Conservation (phyloP, 2,329 filamentous ascomycete species). For the Beauveria rudraprayagi region DNA sequence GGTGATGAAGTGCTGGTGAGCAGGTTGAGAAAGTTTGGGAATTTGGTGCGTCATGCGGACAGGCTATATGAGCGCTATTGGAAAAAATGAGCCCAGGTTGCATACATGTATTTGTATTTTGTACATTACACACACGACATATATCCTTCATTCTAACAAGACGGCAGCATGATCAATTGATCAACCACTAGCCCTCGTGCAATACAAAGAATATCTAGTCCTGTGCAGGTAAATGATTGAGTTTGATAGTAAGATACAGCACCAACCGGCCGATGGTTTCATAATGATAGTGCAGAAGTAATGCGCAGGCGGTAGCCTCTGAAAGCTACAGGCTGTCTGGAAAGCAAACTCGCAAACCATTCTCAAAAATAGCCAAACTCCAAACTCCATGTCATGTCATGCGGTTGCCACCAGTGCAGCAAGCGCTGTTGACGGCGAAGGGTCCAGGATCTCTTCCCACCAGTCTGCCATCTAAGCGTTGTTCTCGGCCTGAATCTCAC, state of each 20-base stretch:
- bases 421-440: neutral
- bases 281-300: neutral
- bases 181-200: neutral
- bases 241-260: neutral
- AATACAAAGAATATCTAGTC: neutral
- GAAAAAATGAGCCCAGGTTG: neutral
- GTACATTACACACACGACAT: neutral
- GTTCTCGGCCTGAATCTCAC: constrained; percentile 29
- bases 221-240: neutral
- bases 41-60: constrained; percentile 46
- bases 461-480: neutral
- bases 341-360: neutral
- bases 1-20: constrained; percentile 51
- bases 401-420: no score
- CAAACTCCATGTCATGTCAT: constrained; percentile 7
- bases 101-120: neutral
- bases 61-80: constrained; percentile 29
- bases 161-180: neutral
- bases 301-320: neutral
- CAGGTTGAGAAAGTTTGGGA: constrained; percentile 47
- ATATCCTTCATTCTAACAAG: neutral
- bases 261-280: neutral
- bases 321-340: neutral
- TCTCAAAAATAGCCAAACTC: neutral
- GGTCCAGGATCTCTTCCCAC: neutral